Percentiles rank a stretch among this genome's conserved stretches.
Conservation (phyloP, 108 stramenopile species). For the Nitzschia putrida region DNA sequence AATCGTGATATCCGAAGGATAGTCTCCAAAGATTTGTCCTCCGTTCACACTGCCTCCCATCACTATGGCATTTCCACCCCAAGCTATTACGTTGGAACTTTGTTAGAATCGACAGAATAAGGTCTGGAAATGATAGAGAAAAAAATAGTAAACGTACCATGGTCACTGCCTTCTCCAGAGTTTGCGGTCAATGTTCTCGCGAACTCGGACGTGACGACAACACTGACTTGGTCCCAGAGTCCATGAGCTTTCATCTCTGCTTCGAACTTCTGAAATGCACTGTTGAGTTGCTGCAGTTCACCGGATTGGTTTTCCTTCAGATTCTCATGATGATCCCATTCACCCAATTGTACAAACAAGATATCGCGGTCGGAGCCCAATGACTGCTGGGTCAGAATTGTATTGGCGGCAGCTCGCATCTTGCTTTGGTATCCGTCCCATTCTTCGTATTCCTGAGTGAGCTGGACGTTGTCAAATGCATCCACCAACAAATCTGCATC, state of each 20-base stretch:
- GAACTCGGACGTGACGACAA: conserved; percentile 67
- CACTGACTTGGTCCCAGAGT: conserved; percentile 58
- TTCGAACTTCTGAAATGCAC: conserved; percentile 47
- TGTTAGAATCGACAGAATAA: no score
- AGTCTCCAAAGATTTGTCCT: no score
- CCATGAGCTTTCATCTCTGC: conserved; percentile 61
- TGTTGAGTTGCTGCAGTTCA: conserved; percentile 49
- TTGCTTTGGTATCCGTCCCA: not conserved
- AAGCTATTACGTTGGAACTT: no score
- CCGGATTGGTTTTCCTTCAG: conserved; percentile 12
- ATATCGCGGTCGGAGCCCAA: conserved; percentile 62
- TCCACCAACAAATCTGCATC: no score
- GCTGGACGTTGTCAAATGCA: no score
- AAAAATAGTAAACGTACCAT: conserved; percentile 14
- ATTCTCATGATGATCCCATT: conserved; percentile 62
- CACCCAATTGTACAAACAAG: conserved; percentile 58
- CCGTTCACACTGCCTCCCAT: no score
- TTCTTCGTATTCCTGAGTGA: no score
- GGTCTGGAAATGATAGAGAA: not conserved
- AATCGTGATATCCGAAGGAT: no score
- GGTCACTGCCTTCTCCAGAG: conserved; percentile 68
- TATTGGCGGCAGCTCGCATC: conserved; percentile 40
- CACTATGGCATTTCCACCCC: no score
- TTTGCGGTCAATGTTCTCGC: conserved; percentile 70
- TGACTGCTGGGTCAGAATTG: conserved; percentile 38